phyloP scores from a whole-genome alignment of 345 rosid species.

The Populus tremula region DNA sequence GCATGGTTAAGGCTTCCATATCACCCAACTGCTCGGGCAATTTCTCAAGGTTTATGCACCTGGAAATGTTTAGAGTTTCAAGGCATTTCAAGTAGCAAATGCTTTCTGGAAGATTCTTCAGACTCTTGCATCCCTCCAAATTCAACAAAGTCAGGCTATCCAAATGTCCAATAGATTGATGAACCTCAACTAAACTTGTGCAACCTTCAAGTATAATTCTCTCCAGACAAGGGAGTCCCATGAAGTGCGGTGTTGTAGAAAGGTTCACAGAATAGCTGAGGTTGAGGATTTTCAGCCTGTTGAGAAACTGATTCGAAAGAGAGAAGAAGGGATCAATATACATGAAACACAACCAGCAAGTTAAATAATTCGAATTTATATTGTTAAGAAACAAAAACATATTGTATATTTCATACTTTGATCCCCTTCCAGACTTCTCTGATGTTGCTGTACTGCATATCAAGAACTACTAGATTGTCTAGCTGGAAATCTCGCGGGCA shows the following conservation, averaged over 20 bases:
- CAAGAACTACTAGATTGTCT: too few relatives aligned
- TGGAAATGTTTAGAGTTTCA: not conserved
- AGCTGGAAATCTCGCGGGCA: too few relatives aligned
- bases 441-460: not conserved
- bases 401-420: not conserved
- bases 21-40: not conserved
- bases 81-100: not conserved
- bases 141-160: not conserved
- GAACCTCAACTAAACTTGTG: conserved; percentile 4
- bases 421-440: not conserved
- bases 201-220: not conserved
- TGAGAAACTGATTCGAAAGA: not conserved
- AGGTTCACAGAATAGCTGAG: not conserved
- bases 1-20: not conserved
- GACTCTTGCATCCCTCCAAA: not conserved
- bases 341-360: too few relatives aligned
- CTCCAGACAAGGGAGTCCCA: not conserved
- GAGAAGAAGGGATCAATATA: not conserved
- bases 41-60: not conserved
- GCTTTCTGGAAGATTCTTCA: not conserved
- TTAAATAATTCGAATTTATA: not conserved
- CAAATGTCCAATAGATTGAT: not conserved
- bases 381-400: not conserved
- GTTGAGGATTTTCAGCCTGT: not conserved
- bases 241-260: not conserved